These are phyloP conservation scores for Penicillium expansum DNA, from an alignment of 2,329 filamentous ascomycete species.

Conservation along the genomic window DNA sequence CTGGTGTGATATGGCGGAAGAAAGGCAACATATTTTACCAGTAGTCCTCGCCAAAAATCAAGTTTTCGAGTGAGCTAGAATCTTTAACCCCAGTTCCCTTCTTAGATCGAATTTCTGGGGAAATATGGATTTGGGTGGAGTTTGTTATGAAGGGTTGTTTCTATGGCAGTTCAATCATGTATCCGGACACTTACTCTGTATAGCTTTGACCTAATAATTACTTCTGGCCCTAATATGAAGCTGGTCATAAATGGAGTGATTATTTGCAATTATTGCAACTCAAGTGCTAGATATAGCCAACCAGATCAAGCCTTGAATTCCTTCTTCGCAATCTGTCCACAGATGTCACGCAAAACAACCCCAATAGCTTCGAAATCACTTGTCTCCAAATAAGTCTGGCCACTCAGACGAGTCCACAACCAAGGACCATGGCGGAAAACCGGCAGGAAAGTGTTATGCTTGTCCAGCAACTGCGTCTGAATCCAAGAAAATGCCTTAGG, in stretches of 20 bases:
- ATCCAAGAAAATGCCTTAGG: conserved; percentile 58
- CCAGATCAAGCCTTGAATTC: conserved; percentile 28
- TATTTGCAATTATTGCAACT: neutral
- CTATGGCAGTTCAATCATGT: neutral
- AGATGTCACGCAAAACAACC: conserved; percentile 56
- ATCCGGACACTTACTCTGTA: too few species aligned
- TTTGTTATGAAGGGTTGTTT: neutral
- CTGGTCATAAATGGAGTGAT: neutral
- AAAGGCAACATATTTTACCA: neutral
- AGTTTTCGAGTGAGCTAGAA: neutral
- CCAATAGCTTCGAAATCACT: conserved; percentile 73
- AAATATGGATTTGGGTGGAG: neutral
- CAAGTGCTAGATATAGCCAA: neutral
- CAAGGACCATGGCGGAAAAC: conserved; percentile 59
- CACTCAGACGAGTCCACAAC: conserved; percentile 72
- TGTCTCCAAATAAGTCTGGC: conserved; percentile 78
- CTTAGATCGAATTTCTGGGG: neutral
- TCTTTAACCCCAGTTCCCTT: neutral
- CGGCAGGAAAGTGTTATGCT: conserved; percentile 71
- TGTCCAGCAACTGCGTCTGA: conserved; percentile 50
- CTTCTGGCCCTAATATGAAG: neutral
- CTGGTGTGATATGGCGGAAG: conserved; percentile 1
- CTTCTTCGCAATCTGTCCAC: conserved; percentile 49
- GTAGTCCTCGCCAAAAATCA: neutral
- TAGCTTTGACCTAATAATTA: neutral